Base-by-base conservation (phyloP, 805 yeast species). In the Wickerhamiella vanderwaltii region DNA sequence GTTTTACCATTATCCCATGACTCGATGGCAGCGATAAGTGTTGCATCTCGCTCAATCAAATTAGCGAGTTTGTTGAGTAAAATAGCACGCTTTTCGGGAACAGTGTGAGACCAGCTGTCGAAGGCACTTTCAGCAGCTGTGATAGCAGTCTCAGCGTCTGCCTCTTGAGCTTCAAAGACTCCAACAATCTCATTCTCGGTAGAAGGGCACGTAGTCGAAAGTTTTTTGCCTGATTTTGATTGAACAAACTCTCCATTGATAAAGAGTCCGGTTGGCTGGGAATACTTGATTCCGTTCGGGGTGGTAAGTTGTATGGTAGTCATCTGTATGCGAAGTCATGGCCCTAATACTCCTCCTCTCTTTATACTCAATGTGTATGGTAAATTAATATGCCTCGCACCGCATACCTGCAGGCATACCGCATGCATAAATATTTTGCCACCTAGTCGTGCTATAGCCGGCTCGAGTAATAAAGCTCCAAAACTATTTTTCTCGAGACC, bases 1-100 rank as follows among this genome's bases (percentile, higher is more conserved):
- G 94, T 77, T 66, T 86, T 87, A 63, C 96, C 96, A 57, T 85
- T 83, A 62, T 87, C 95, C 57, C 79, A 66, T 17, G 94, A 69
- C 65, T 87, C 96, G 55, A 87, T 79, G 32, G 74, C 66, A 22
- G 95, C 86, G 45, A 87, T 64, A 26, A 72, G 63, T 44, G 82
- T 91, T 34, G 74, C 67, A 56, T 86, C 66, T 51, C 72, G 66
- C 56, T 85, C 95, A 45, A 86, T 61, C 53, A 79, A 66, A 47
- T 80, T 85, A 24, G 95, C 94, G 44, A 87, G 71, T 62, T 75
- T 80, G 64, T 64, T 59, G 49, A 87, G 66, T 32, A 72, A 72
- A 43, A 59, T 64, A 38, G 78, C 78, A 57, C 95, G 75, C 43
- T 65, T 71, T n/a, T 93, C 91, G 47, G 81, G 79, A 29, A 67